Base-by-base conservation (phyloP, 2,329 filamentous ascomycete genomes). In the Botrytis byssoidea region DNA sequence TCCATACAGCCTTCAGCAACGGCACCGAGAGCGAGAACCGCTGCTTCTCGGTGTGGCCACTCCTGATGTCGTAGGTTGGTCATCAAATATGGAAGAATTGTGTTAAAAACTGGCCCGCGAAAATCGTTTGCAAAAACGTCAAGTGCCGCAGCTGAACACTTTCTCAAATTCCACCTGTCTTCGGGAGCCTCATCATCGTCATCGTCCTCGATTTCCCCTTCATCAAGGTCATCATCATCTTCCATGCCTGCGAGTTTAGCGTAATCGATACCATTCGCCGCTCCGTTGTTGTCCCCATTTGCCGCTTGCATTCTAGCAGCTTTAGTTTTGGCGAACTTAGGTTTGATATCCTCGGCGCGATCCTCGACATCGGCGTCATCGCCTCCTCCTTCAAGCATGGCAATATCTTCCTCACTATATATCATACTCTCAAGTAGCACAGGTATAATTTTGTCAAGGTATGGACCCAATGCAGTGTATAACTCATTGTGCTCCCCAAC, bases 71-170 rank as follows among this genome's bases (percentile, higher is more conserved):
- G 93, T 72, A 99, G 87, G 79, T 98, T 97, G 77, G 92, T 91
- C 79, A 93, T 95, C 72, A 99, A 86, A 82, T 98, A 99, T 0
- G 96, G 95, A 76, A 99, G 86, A 74, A 97, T 97, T 75, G 93
- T 91, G 77, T 94, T 90, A 82, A 99, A 99, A 46, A 99, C 94
- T 1, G 92, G 89, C 72, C 91, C 90, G 78, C 93, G 91, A 83
- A 97, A 99, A 76, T 97, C 93, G 70, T 92, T 92, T 29, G 96
- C 94, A 79, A 99, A 95, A 20, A 97, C 93, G 81, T 99, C 96
- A 59, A 99, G 86, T 14, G 96, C 95, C 20, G 96, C 96, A 12
- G 96, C 96, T 55, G 96, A 98, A 85, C 96, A 98, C 84, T 99
- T 99, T 76, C 96, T 90, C 71, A 99, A 86, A 72, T 95, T 98